A percentile compares a stretch with the other conserved stretches of the same genome.
Evolutionary conservation across 257 asterid genomes (phyloP).

Genomic region (Ehretia macrophylla): DNA sequence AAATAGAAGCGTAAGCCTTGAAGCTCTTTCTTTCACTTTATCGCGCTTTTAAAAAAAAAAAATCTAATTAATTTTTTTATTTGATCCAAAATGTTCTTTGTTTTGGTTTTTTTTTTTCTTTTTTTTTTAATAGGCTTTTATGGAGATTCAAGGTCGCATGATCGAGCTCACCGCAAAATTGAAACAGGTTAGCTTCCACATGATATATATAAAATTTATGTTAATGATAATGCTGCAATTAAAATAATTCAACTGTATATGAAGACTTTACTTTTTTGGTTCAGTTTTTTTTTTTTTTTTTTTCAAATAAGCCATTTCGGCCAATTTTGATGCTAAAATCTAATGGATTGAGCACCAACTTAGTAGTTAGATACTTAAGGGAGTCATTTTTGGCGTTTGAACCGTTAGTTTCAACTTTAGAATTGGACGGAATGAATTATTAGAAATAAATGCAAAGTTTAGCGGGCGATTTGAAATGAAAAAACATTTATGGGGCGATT

Average conservation of each 20-base stretch:
- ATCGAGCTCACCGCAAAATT: constrained; percentile 79
- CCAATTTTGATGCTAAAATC: neutral
- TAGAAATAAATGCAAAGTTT: no score
- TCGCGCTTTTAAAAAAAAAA: no score
- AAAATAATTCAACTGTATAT: no score
- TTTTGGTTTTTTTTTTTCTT: neutral
- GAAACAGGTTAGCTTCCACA: constrained; percentile 73
- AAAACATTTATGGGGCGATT: no score
- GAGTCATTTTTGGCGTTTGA: no score
- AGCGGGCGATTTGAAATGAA: no score
- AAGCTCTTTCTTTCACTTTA: neutral
- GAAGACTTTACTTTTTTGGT: neutral
- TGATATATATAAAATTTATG: no score
- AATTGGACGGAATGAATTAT: no score
- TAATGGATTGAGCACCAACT: no score
- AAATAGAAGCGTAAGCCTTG: constrained; percentile 48
- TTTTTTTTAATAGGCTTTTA: constrained; percentile 55
- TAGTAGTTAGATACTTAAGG: no score
- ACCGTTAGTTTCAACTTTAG: no score
- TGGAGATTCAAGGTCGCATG: constrained; percentile 91
- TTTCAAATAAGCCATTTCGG: neutral
- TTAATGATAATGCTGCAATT: no score
- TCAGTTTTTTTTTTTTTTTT: neutral
- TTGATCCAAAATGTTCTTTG: neutral
- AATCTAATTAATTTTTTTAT: neutral